Evolutionary conservation across 2,329 filamentous ascomycete genomes (phyloP).

Genomic region (Metarhizium brunneum): DNA sequence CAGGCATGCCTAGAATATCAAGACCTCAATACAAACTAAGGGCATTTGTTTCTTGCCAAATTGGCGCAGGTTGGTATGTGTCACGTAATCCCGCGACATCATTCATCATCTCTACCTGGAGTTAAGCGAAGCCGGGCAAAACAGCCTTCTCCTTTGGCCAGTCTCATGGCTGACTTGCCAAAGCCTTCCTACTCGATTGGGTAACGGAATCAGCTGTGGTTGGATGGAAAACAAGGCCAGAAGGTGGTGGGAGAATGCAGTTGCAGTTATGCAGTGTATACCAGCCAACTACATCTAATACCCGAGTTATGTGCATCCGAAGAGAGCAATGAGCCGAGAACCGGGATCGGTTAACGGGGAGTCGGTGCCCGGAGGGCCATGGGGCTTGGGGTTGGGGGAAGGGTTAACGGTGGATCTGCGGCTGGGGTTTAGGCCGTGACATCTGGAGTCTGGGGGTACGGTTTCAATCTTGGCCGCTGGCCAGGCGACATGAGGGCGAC

Average conservation of each 20-base stretch:
- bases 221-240: neutral
- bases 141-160: neutral
- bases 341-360: neutral
- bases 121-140: neutral
- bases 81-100: neutral
- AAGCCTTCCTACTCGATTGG: conserved; percentile 3
- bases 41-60: neutral
- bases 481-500: no score
- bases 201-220: neutral
- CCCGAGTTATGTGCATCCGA: neutral
- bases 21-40: neutral
- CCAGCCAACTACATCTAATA: neutral
- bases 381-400: no score
- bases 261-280: conserved; percentile 1
- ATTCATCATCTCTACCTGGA: neutral
- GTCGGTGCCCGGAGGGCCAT: no score
- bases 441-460: no score
- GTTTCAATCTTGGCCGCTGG: no score
- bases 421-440: neutral
- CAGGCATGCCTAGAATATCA: neutral
- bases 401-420: neutral
- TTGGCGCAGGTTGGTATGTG: neutral
- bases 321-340: conserved; percentile 1
- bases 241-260: neutral
- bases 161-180: neutral